phyloP scores from a whole-genome alignment of 306 rosid genomes.

The Cucurbita pepo region DNA sequence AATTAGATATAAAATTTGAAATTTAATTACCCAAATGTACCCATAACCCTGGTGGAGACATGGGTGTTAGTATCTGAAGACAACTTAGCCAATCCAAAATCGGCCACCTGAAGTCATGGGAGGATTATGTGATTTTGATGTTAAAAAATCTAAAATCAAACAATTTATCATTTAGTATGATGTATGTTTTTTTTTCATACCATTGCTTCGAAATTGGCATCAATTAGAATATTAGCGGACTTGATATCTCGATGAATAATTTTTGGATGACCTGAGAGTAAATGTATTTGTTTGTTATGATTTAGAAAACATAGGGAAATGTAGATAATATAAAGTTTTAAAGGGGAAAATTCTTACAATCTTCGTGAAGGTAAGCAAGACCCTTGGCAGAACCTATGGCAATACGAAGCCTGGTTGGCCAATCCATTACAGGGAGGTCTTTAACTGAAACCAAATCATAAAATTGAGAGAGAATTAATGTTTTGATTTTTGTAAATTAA shows the following conservation, averaged over 20 bases:
- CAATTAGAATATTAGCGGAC: constrained; percentile 69
- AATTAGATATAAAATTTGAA: no score
- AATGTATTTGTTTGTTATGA: neutral
- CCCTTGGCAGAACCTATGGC: constrained; percentile 79
- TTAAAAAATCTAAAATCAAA: no score
- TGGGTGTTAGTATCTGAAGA: constrained; percentile 67
- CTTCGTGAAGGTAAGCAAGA: constrained; percentile 80
- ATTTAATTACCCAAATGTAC: constrained; percentile 49
- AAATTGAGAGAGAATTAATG: neutral
- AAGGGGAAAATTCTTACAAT: constrained; percentile 33
- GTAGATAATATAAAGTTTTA: neutral
- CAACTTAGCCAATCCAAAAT: constrained; percentile 82
- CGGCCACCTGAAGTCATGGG: constrained; percentile 52
- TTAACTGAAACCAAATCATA: constrained; percentile 22
- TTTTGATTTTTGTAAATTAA: no score
- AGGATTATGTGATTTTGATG: neutral
- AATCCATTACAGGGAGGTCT: constrained; percentile 51
- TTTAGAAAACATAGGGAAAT: no score
- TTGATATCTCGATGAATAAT: constrained; percentile 88
- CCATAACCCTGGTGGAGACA: constrained; percentile 88
- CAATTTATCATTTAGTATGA: neutral
- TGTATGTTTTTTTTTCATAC: constrained; percentile 14
- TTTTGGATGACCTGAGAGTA: constrained; percentile 52
- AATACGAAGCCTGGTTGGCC: constrained; percentile 55
- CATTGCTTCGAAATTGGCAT: constrained; percentile 75